Percentiles rank a stretch among this genome's conserved stretches.
These are phyloP conservation scores for Candida broadrunensis DNA, from an alignment of 805 yeast species.

Conservation along the genomic window DNA sequence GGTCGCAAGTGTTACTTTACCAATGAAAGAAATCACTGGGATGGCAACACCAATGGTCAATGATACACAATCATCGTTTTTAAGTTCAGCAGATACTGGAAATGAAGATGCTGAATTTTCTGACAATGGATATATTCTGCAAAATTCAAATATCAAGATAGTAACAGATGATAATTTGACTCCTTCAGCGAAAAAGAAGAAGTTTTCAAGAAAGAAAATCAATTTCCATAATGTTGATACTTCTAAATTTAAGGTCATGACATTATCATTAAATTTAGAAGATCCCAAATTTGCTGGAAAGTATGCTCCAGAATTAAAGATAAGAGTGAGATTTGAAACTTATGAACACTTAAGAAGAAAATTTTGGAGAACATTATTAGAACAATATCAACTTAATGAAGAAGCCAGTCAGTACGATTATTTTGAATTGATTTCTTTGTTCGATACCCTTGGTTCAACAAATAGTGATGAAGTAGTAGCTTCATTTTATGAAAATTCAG, in stretches of 20 bases:
- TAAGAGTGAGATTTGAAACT: slow-evolving; percentile 65
- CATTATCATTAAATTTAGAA: slow-evolving; percentile 30
- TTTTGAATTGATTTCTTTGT: slow-evolving; percentile 59
- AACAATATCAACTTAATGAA: slow-evolving; percentile 47
- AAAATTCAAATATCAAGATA: slow-evolving; percentile 5
- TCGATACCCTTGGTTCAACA: slow-evolving; percentile 60
- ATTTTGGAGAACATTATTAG: slow-evolving; percentile 66
- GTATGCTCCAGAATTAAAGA: slow-evolving; percentile 52
- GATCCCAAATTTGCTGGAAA: slow-evolving; percentile 30
- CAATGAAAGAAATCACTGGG: slow-evolving; percentile 48
- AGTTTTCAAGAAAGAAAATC: slow-evolving; percentile 24
- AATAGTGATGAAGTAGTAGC: slow-evolving; percentile 53
- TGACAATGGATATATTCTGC: slow-evolving; percentile 5
- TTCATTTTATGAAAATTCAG: slow-evolving; percentile 46
- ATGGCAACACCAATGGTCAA: slow-evolving; percentile 24
- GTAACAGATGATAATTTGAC: slow-evolving; percentile 6
- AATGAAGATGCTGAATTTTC: slow-evolving; percentile 4
- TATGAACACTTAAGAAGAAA: slow-evolving; percentile 61
- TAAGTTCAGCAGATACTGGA: background rate
- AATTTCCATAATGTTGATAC: slow-evolving; percentile 27
- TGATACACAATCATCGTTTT: background rate
- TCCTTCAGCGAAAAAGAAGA: slow-evolving; percentile 17
- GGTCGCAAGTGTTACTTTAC: slow-evolving; percentile 64
- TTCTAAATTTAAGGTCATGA: slow-evolving; percentile 40
- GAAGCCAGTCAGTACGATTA: slow-evolving; percentile 37